These are phyloP conservation scores for Lepiota subincarnata DNA, from an alignment of 768 basidiomycete species.

Conservation along the genomic window DNA sequence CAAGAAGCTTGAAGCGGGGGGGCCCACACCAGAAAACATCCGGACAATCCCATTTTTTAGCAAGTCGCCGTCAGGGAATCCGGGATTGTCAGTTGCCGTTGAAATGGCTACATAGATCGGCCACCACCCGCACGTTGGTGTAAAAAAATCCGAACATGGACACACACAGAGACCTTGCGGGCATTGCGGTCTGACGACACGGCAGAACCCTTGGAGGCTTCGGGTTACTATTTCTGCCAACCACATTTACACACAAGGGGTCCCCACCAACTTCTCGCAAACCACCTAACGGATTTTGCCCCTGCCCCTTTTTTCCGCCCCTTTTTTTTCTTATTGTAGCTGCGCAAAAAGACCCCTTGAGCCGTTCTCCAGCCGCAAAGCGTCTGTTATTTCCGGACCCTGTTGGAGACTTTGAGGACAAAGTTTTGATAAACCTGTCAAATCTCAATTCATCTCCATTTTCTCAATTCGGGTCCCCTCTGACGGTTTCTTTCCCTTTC, in stretches of 20 bases:
- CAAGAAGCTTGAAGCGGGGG: constrained; percentile 57
- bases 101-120: constrained; percentile 31
- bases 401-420: neutral
- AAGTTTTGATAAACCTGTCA: neutral
- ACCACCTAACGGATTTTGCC: neutral
- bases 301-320: neutral
- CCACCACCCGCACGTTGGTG: neutral
- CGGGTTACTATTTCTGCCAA: neutral
- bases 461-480: neutral
- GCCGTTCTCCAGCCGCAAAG: constrained; percentile 4
- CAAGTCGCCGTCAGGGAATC: constrained; percentile 34
- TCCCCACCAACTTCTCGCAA: neutral
- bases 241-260: neutral
- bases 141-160: neutral
- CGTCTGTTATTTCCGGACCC: neutral
- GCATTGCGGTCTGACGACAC: neutral
- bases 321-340: neutral
- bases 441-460: neutral
- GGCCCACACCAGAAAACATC: constrained; percentile 59
- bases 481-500: neutral
- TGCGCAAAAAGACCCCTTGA: neutral
- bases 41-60: constrained; percentile 76
- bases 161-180: neutral
- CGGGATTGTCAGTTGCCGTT: constrained; percentile 31
- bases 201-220: neutral